phyloP scores from a whole-genome alignment of 2,329 filamentous ascomycete species.

The Aureobasidium pullulans region DNA sequence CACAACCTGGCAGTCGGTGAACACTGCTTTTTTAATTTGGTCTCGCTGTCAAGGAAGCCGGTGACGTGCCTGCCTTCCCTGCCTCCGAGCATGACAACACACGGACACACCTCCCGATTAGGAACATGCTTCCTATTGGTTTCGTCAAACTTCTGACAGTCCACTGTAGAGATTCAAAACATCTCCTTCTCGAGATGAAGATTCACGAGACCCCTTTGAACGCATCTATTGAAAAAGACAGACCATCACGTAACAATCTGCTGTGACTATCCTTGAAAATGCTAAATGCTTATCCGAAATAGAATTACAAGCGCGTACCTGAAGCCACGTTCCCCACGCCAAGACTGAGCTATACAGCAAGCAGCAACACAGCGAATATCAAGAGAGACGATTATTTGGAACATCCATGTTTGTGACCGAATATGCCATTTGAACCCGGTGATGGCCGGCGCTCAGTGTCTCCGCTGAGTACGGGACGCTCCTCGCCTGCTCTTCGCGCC shows the following conservation, averaged over 20 bases:
- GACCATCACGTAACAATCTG: too few species aligned
- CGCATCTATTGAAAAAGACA: too few species aligned
- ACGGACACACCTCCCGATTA: neutral
- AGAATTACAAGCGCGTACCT: constrained; percentile 1
- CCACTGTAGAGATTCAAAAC: too few species aligned
- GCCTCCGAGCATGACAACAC: neutral
- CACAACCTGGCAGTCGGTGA: constrained; percentile 1
- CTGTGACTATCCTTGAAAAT: neutral
- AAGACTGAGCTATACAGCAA: constrained; percentile 11
- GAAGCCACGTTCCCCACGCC: constrained; percentile 14
- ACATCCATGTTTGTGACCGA: neutral
- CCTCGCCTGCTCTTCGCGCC: constrained; percentile 66
- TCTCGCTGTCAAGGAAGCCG: neutral
- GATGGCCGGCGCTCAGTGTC: constrained; percentile 55
- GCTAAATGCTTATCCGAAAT: neutral
- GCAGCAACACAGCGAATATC: neutral
- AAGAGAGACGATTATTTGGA: neutral
- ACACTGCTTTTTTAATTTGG: constrained; percentile 9
- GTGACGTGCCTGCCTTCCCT: neutral
- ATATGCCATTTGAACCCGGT: constrained; percentile 56
- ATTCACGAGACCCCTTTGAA: too few species aligned
- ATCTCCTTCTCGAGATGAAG: too few species aligned
- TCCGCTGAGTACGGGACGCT: constrained; percentile 70
- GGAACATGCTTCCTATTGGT: neutral
- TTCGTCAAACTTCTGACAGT: neutral